Base-by-base conservation (phyloP, 352 stramenopile species). In the Paralagenidium karlingii region DNA sequence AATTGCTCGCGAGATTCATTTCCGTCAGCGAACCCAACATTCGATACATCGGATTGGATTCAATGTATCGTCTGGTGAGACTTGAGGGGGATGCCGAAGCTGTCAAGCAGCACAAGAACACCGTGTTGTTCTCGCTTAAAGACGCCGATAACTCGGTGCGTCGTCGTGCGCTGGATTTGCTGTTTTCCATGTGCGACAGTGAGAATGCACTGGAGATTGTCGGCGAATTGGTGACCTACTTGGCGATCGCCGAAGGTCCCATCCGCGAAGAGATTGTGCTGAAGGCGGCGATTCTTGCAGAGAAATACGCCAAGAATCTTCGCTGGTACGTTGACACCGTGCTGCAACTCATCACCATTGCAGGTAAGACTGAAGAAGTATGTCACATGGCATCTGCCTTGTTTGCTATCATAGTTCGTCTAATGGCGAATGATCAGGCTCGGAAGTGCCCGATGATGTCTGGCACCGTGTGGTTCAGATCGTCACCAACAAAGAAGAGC, bases 381-480 rank as follows among this genome's bases (percentile, higher is more conserved):
- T n/a, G n/a, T n/a, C n/a, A n/a, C n/a, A n/a, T n/a, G n/a, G n/a
- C 15, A 19, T 19, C 37, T 32, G 26, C 3, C 8, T 18, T 40
- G 15, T 40, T 18, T 40, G 34, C 3, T 27, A 27, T 13, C 22
- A 40, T 12, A 29, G 15, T 34, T 27, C 7, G 83, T 94, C 53
- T n/a, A n/a, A n/a, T 69, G 52, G 33, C 61, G 71, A 18, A n/a
- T n/a, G n/a, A n/a, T n/a, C n/a, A n/a, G 75, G 70, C n/a, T 78
- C 77, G 39, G 68, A 96, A 53, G 87, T 97, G 7, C 90, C 85
- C 36, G 88, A 97, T 61, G 79, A 95, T 37, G 96, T 98, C 26
- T 99, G 95, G 95, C 91, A 98, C 59, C 86, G 94, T 34, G 91
- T 98, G n/a, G 94, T 99, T 24, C 93, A 99, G 62, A 98, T 99